phyloP scores from a whole-genome alignment of 2,329 filamentous ascomycete genomes.

The Monosporascus sp. region DNA sequence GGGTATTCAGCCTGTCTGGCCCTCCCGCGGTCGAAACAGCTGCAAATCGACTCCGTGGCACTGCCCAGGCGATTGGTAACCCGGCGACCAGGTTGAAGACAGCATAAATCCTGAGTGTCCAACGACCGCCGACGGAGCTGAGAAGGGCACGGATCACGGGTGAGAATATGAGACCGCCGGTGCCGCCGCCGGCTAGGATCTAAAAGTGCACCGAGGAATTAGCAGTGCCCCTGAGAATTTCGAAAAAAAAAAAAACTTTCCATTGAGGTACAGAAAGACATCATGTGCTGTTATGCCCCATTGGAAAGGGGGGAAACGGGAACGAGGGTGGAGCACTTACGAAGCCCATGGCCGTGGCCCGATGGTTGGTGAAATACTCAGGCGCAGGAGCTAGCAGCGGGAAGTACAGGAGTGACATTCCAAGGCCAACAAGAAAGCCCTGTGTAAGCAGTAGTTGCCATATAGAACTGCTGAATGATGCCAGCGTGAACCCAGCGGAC shows the following conservation, averaged over 20 bases:
- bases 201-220: conserved; percentile 3
- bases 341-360: conserved; percentile 41
- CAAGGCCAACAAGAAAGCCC: conserved; percentile 36
- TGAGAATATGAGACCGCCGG: conserved; percentile 37
- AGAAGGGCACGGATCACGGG: conserved; percentile 36
- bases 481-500: conserved; percentile 37
- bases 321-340: conserved; percentile 19
- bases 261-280: too few species aligned
- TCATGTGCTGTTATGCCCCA: too few species aligned
- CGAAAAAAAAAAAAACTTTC: background rate
- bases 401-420: conserved; percentile 39
- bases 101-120: conserved; percentile 37
- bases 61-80: conserved; percentile 33
- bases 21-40: conserved; percentile 11
- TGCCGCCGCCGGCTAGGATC: conserved; percentile 36
- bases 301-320: too few species aligned
- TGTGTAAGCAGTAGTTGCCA: conserved; percentile 40
- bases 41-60: conserved; percentile 34
- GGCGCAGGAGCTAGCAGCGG: conserved; percentile 40
- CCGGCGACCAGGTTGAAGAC: conserved; percentile 32
- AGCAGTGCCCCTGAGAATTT: background rate
- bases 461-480: conserved; percentile 28
- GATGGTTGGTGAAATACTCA: conserved; percentile 43
- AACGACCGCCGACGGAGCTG: conserved; percentile 35
- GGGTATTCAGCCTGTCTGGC: conserved; percentile 26